phyloP scores from a whole-genome alignment of 495 filamentous ascomycete species.

The Thozetella sp. region DNA sequence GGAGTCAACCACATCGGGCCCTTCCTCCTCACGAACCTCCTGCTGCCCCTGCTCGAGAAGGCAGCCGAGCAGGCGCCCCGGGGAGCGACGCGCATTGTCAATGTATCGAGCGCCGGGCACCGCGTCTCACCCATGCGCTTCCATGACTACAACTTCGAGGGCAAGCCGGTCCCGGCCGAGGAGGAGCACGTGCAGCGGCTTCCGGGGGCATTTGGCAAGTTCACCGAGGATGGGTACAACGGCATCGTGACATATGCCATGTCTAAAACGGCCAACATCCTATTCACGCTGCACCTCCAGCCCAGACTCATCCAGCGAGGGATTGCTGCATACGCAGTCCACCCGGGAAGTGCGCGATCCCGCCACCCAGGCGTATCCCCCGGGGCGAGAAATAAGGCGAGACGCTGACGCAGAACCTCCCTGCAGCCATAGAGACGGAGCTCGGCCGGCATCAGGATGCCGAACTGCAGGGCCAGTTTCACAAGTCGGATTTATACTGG shows the following conservation, averaged over 20 bases:
- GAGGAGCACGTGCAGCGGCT: slow-evolving; percentile 31
- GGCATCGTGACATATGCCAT: slow-evolving; percentile 55
- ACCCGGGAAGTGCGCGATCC: slow-evolving; percentile 43
- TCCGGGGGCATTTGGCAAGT: slow-evolving; percentile 28
- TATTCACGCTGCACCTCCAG: slow-evolving; percentile 54
- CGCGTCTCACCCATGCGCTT: slow-evolving; percentile 54
- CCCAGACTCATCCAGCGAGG: slow-evolving; percentile 28
- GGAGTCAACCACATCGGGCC: slow-evolving; percentile 62
- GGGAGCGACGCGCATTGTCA: slow-evolving; percentile 42
- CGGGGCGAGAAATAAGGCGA: background rate
- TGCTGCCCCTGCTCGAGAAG: slow-evolving; percentile 46
- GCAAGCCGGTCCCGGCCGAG: slow-evolving; percentile 34
- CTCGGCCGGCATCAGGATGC: slow-evolving; percentile 41
- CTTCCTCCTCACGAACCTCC: slow-evolving; percentile 58
- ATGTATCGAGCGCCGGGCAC: slow-evolving; percentile 50
- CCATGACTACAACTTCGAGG: slow-evolving; percentile 58
- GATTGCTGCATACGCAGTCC: slow-evolving; percentile 40
- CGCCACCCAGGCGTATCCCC: background rate
- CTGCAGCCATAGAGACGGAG: slow-evolving; percentile 31
- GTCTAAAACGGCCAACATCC: slow-evolving; percentile 64
- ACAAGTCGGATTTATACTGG: slow-evolving; percentile 39
- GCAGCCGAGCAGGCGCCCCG: slow-evolving; percentile 29
- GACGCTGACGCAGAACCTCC: slow-evolving; percentile 4
- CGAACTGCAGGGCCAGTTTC: slow-evolving; percentile 34
- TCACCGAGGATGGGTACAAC: slow-evolving; percentile 51